Base-by-base conservation (phyloP, 495 filamentous ascomycete species). In the Hypoxylon trugodes region DNA sequence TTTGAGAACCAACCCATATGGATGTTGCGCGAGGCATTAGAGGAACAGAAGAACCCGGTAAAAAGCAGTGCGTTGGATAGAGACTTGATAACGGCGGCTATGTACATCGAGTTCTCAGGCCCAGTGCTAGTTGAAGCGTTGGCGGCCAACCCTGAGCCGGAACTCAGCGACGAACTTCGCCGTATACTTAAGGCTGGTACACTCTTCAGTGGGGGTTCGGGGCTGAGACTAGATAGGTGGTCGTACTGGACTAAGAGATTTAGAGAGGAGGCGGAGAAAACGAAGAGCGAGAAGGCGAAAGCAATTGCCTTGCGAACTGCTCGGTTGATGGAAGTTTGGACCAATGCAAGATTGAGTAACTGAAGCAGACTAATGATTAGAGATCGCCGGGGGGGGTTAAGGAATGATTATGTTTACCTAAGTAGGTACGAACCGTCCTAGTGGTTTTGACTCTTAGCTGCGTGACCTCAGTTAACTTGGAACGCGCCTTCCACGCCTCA, bases 101-200 rank as follows among this genome's bases (percentile, higher is more conserved):
- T 67, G 52, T 71, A 71, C 60, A 57, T 72, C 50, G 69, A 72
- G 15, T 69, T 59, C 32, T 61, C 55, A 1, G 69, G 69, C 15
- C 54, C 59, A 9, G 40, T 62, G 4, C 37, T 72, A 4, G 52
- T 63, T 25, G 62, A 67, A 53, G 46, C 36, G 4, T 12, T 72
- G 1, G 48, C 37, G 10, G 36, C 55, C 8, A 54, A 55, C 32
- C 63, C 66, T 10, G 22, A 51, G 1, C 66, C 69, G 8, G 24
- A 42, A 25, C 55, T 69, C 12, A 53, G 30, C 26, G 63, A 52
- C 3, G 18, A 46, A 32, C 22, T 49, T 38, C 25, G 58, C 16
- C 54, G 69, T n/a, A 0, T 65, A 5, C 15, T 59, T 7, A 41
- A 25, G 24, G 66, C 50, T 1, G 69, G 69, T 4, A 38, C 47